A percentile compares a stretch with the other conserved stretches of the same genome.
Evolutionary conservation across 352 stramenopile species (phyloP).

Genomic region (Phytophthora citricola): DNA sequence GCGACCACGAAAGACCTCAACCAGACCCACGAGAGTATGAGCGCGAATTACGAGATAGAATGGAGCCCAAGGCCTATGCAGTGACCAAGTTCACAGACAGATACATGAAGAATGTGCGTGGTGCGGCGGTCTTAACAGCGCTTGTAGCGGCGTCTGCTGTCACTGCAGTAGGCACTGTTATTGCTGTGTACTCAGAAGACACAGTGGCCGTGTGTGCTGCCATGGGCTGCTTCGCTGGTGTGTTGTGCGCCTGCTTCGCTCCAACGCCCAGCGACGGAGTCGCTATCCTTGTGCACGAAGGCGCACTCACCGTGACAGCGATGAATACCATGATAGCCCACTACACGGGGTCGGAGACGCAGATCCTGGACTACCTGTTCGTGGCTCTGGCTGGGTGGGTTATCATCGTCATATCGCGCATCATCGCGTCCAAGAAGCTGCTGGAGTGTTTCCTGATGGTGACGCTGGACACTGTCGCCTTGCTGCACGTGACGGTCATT

Average conservation of each 20-base stretch:
- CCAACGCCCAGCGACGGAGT: conserved; percentile 46
- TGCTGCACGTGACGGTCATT: conserved; percentile 65
- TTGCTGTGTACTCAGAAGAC: conserved; percentile 34
- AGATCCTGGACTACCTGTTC: conserved; percentile 70
- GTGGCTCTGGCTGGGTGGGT: conserved; percentile 56
- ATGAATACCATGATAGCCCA: conserved; percentile 70
- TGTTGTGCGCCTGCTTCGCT: conserved; percentile 54
- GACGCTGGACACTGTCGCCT: conserved; percentile 58
- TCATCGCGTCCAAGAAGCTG: conserved; percentile 63
- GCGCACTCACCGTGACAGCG: conserved; percentile 58
- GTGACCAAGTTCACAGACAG: conserved; percentile 37
- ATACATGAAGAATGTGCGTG: conserved; percentile 29
- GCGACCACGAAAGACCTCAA: conserved; percentile 21
- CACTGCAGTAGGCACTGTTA: conserved; percentile 9
- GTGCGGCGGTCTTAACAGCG: conserved; percentile 3
- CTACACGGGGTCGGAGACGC: conserved; percentile 40
- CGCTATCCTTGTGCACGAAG: conserved; percentile 57
- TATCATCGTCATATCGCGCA: conserved; percentile 60
- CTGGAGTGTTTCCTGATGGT: conserved; percentile 60
- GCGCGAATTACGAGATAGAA: conserved; percentile 28
- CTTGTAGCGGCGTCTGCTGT: conserved; percentile 15
- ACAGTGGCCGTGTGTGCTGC: conserved; percentile 38
- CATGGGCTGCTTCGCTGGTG: conserved; percentile 32
- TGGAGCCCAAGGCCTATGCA: conserved; percentile 36
- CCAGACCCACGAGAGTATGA: conserved; percentile 24